phyloP scores from a whole-genome alignment of 1,139 yeast species.

The Saccharomycopsis phalli region DNA sequence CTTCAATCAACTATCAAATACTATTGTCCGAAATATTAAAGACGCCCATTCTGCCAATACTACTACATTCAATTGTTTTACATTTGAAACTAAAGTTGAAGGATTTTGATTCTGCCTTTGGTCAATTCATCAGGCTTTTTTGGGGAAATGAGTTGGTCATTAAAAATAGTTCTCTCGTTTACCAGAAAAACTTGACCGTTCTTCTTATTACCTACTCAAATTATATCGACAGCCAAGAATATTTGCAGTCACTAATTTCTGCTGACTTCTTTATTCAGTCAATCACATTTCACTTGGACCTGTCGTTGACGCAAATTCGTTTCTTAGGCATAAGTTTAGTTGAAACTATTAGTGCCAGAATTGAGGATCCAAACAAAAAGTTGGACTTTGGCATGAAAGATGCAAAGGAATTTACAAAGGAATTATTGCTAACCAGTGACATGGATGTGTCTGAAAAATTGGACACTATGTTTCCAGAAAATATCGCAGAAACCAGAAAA shows the following conservation, averaged over 20 bases:
- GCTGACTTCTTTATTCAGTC: conserved; percentile 22
- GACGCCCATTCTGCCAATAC: background rate
- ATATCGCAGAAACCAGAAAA: too few species aligned
- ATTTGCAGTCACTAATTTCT: conserved; percentile 24
- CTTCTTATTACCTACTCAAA: conserved; percentile 24
- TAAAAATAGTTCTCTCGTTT: conserved; percentile 16
- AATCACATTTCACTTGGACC: conserved; percentile 16
- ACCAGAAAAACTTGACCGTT: conserved; percentile 22
- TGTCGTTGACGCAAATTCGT: conserved; percentile 22
- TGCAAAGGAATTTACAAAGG: conserved; percentile 5
- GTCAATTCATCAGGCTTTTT: conserved; percentile 6
- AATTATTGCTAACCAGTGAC: too few species aligned
- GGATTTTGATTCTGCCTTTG: conserved; percentile 4
- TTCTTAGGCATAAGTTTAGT: conserved; percentile 33
- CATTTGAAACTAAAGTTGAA: too few species aligned
- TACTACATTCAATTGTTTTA: conserved; percentile 7
- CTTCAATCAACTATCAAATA: background rate
- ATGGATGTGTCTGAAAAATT: too few species aligned
- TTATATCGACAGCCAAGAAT: conserved; percentile 21
- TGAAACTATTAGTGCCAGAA: conserved; percentile 23
- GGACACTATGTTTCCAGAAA: too few species aligned
- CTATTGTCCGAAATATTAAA: conserved; percentile 1
- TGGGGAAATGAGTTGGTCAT: conserved; percentile 25
- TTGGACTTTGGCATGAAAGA: conserved; percentile 12
- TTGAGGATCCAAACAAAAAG: background rate